Base-by-base conservation (phyloP, 257 asterid genomes). In the Salvia miltiorrhiza region DNA sequence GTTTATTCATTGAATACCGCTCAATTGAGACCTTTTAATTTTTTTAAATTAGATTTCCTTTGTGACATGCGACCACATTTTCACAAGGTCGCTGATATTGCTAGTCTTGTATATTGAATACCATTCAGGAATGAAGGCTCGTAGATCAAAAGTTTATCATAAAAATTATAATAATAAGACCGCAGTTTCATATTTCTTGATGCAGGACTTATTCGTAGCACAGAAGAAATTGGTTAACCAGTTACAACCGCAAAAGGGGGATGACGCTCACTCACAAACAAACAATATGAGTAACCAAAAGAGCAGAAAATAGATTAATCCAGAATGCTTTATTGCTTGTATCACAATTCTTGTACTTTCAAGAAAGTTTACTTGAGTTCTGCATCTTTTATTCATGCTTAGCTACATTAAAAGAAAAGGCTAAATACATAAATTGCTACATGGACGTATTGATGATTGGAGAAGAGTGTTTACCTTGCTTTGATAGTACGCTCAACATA, bases 401-500 rank as follows among this genome's bases (percentile, higher is more conserved):
- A 37, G 45, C 8, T 37, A 60, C 20, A 76, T 0, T 21, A 13
- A 64, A 37, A 11, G 17, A 3, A 9, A 57, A 41, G 33, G 52
- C 10, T 21, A 37, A 33, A 43, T 20, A 48, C 9, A n/a, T 16
- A 62, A 50, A 40, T 21, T 23, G 62, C 24, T 3, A 23, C 40
- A 35, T 16, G 39, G 10, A 43, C 24, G 40, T 9, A 45, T 43
- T 44, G 48, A 28, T 39, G 33, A 48, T 52, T 47, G 45, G 61
- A 69, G 5, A 21, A 14, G 41, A 54, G 76, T 63, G 35, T 56
- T 79, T 80, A 94, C 99, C 99, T 91, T 71, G 80, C 70, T 81
- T 78, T 88, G 81, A 94, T 94, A 54, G 83, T 87, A 43, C 80
- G 81, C 73, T 94, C 97, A 54, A 89, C 93, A 75, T 89, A 94